phyloP scores from a whole-genome alignment of 2,329 filamentous ascomycete genomes.

The Zymoseptoria ardabiliae region DNA sequence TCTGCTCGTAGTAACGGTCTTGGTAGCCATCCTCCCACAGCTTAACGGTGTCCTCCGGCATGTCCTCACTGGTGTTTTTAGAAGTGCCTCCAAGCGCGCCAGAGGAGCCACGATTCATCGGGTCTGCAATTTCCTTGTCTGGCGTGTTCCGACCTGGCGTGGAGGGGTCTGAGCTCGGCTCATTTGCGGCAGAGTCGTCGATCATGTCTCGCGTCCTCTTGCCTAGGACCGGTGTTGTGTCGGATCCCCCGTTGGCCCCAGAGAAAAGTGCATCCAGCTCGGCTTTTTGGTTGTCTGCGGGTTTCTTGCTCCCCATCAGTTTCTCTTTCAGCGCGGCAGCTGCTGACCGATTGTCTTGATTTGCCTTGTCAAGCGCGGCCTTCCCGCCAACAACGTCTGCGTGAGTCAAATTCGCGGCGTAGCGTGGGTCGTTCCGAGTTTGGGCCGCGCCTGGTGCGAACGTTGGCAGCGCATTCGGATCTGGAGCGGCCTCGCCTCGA shows the following conservation, averaged over 20 bases:
- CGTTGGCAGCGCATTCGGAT: constrained; percentile 44
- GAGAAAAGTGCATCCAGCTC: constrained; percentile 25
- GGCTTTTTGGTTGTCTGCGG: constrained; percentile 24
- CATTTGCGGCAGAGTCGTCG: constrained; percentile 47
- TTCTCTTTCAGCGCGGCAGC: constrained; percentile 80
- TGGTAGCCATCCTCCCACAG: constrained; percentile 95
- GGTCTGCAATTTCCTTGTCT: constrained; percentile 26
- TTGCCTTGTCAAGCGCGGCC: constrained; percentile 52
- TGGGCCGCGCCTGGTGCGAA: constrained; percentile 50
- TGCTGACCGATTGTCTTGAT: constrained; percentile 85
- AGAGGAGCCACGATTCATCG: constrained; percentile 23
- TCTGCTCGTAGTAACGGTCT: constrained; percentile 94
- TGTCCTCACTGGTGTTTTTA: constrained; percentile 49
- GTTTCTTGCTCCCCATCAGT: constrained; percentile 48
- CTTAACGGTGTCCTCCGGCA: constrained; percentile 70
- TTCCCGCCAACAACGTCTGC: constrained; percentile 63
- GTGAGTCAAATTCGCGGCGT: constrained; percentile 60
- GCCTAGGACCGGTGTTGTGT: constrained; percentile 48
- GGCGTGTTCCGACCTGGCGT: constrained; percentile 56
- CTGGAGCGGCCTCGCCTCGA: constrained; percentile 27
- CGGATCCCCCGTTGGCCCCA: constrained; percentile 27
- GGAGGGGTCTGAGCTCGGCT: constrained; percentile 25
- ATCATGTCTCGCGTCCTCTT: constrained; percentile 73
- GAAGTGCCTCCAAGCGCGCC: constrained; percentile 35
- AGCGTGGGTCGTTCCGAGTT: constrained; percentile 46